Percentiles rank a stretch among this genome's conserved stretches.
phyloP scores from a whole-genome alignment of 805 yeast genomes.

The Lipomyces kockii region DNA sequence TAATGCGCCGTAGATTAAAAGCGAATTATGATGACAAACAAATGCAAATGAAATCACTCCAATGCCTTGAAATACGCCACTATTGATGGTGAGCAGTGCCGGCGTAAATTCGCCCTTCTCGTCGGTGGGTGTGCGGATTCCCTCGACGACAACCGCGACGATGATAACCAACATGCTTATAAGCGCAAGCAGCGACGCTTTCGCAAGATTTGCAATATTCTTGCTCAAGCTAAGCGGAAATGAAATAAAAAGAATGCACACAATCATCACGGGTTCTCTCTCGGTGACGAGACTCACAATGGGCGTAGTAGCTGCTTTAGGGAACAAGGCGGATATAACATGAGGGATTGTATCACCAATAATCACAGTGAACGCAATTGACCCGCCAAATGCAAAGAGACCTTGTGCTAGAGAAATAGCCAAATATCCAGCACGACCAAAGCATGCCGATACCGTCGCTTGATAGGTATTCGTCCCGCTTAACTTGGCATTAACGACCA shows the following conservation, averaged over 20 bases:
- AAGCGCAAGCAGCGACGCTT: conserved; percentile 83
- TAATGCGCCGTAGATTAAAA: conserved; percentile 85
- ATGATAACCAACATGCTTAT: conserved; percentile 83
- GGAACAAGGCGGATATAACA: conserved; percentile 71
- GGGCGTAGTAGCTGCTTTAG: conserved; percentile 45
- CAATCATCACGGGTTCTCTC: conserved; percentile 70
- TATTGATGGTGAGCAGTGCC: conserved; percentile 55
- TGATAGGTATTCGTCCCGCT: conserved; percentile 81
- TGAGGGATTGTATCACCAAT: conserved; percentile 96
- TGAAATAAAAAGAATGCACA: conserved; percentile 73
- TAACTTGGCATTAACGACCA: conserved; percentile 79
- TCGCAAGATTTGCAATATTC: conserved; percentile 83
- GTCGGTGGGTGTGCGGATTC: conserved; percentile 60
- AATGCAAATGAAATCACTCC: conserved; percentile 94
- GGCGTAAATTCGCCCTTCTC: conserved; percentile 55
- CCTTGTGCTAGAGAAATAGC: conserved; percentile 77
- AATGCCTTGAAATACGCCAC: conserved; percentile 81
- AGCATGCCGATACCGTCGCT: conserved; percentile 78
- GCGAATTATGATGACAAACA: conserved; percentile 93
- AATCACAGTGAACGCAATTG: conserved; percentile 90
- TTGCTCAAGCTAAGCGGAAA: conserved; percentile 80
- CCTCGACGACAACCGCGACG: conserved; percentile 69
- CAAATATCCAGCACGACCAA: conserved; percentile 72
- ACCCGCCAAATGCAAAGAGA: conserved; percentile 91
- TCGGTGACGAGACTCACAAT: conserved; percentile 61